phyloP scores from a whole-genome alignment of 2,329 filamentous ascomycete species.

The Geoglossum cookeanum region DNA sequence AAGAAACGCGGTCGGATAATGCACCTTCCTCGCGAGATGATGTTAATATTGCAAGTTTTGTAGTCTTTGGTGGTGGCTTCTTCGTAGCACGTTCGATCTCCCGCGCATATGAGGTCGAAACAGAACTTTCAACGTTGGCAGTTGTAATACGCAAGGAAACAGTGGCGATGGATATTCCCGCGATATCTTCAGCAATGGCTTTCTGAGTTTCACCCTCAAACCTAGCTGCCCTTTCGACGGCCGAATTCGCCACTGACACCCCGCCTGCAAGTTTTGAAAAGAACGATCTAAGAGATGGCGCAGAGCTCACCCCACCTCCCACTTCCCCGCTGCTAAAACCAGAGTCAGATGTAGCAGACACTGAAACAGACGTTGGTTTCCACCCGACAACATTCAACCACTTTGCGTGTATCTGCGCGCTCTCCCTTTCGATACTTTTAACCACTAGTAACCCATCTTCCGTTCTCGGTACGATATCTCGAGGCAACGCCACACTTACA shows the following conservation, averaged over 20 bases:
- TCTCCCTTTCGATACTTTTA: constrained; percentile 58
- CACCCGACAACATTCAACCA: constrained; percentile 81
- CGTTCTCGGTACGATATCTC: constrained; percentile 63
- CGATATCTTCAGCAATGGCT: constrained; percentile 49
- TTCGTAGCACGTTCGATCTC: constrained; percentile 93
- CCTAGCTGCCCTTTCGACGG: constrained; percentile 36
- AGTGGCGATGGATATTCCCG: constrained; percentile 49
- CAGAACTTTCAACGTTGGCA: constrained; percentile 59
- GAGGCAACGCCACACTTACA: constrained; percentile 50
- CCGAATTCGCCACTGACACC: constrained; percentile 27
- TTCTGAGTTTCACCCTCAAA: constrained; percentile 43
- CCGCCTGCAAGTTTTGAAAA: constrained; percentile 56
- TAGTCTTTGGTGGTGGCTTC: constrained; percentile 80
- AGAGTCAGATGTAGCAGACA: not conserved
- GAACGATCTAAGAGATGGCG: constrained; percentile 53
- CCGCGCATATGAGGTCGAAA: constrained; percentile 51
- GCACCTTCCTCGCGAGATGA: constrained; percentile 71
- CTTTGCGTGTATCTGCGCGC: constrained; percentile 75
- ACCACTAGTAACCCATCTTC: constrained; percentile 82
- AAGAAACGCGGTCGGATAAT: constrained; percentile 31
- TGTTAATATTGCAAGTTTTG: constrained; percentile 69
- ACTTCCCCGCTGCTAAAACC: constrained; percentile 7
- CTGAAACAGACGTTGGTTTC: constrained; percentile 39
- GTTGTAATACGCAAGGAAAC: constrained; percentile 83
- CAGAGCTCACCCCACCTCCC: constrained; percentile 13